Conservation (phyloP, 371 early-diverging fungal species). For the Mucor ambiguus region DNA sequence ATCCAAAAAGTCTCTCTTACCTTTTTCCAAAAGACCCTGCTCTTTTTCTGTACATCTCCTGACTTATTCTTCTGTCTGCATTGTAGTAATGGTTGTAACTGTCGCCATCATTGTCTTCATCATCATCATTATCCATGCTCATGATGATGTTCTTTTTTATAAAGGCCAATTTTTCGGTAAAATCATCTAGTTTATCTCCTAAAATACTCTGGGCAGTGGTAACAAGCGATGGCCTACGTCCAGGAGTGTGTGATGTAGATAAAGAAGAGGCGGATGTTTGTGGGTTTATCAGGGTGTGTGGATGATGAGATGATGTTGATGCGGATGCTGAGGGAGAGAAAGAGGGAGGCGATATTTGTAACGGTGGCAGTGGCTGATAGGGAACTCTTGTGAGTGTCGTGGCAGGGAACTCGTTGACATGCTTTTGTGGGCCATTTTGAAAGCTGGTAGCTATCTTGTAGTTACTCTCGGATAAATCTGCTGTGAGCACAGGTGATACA, state of each 20-base stretch:
- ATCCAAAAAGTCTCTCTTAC: background rate
- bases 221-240: slow-evolving; percentile 29
- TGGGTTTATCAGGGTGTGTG: background rate
- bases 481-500: background rate
- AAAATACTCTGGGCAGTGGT: slow-evolving; percentile 37
- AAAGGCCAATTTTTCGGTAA: slow-evolving; percentile 46
- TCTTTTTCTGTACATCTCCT: background rate
- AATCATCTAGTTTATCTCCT: slow-evolving; percentile 46
- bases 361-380: slow-evolving; percentile 15
- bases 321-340: background rate
- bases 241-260: background rate
- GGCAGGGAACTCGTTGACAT: slow-evolving; percentile 12
- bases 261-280: background rate
- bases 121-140: slow-evolving; percentile 33
- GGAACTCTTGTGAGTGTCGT: slow-evolving; percentile 4
- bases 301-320: background rate
- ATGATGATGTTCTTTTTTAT: slow-evolving; percentile 50
- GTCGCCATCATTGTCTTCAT: background rate
- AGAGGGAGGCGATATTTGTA: background rate
- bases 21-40: background rate
- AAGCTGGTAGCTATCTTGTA: background rate
- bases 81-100: slow-evolving; percentile 7
- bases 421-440: background rate
- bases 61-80: background rate
- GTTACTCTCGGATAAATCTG: background rate